Percentiles rank a stretch among this genome's conserved stretches.
Evolutionary conservation across 495 filamentous ascomycete species (phyloP).

Genomic region (Penicillium longicatenatum): DNA sequence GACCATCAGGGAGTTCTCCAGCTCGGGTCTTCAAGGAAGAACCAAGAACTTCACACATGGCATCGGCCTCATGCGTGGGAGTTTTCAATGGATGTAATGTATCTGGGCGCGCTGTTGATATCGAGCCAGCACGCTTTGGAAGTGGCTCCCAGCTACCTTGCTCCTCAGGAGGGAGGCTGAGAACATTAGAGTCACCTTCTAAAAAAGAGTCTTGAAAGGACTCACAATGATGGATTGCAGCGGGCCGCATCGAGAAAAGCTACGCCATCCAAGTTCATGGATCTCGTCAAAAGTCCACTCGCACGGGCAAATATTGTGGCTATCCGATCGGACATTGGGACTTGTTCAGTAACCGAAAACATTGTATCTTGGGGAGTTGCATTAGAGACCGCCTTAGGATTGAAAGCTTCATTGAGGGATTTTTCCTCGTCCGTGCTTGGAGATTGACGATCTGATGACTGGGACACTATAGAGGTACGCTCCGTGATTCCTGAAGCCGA

Average conservation of each 20-base stretch:
- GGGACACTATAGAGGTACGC: constrained; percentile 19
- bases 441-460: constrained; percentile 11
- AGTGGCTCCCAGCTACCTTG: constrained; percentile 29
- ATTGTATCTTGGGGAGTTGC: background rate
- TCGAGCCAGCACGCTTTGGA: constrained; percentile 18
- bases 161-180: constrained; percentile 13
- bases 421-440: constrained; percentile 18
- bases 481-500: constrained; percentile 8
- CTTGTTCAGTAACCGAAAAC: constrained; percentile 10
- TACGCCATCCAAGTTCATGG: constrained; percentile 48
- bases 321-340: constrained; percentile 17
- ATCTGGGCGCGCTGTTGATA: constrained; percentile 22
- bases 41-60: constrained; percentile 17
- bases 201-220: background rate
- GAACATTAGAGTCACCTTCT: background rate
- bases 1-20: background rate
- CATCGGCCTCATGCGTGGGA: constrained; percentile 4
- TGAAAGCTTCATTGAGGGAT: constrained; percentile 11
- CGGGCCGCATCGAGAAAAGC: constrained; percentile 40
- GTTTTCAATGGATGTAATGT: constrained; percentile 8
- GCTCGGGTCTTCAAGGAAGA: constrained; percentile 12
- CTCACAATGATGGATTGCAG: constrained; percentile 30
- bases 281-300: constrained; percentile 37
- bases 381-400: background rate
- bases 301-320: constrained; percentile 38